Base-by-base conservation (phyloP, 2,329 filamentous ascomycete species). In the Aspergillus latus region DNA sequence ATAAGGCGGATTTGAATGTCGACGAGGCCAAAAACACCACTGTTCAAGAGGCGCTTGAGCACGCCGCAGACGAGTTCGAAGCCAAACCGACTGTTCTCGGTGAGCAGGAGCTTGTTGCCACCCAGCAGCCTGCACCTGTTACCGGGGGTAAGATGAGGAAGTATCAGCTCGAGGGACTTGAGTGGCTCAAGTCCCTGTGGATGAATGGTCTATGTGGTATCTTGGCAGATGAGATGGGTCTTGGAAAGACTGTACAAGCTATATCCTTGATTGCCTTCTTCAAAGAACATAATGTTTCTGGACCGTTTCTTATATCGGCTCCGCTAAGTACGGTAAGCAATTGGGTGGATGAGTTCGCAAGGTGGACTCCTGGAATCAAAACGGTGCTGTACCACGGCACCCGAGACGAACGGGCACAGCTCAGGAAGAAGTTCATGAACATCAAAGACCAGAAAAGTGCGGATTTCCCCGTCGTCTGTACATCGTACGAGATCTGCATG, bases 401-500 rank as follows among this genome's bases (percentile, higher is more conserved):
- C 8, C 91, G 92, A 28, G 79, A 85, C 16, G 85, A 94, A 60
- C 84, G 94, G n/a, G 86, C 86, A 49, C 80, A 85, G 1, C 84
- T 97, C n/a, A 87, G 92, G 59, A 81, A 79, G 44, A 87, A 84
- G n/a, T 77, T 82, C 39, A 84, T 97, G 66, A 87, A 87, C 70
- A 83, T 76, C 49, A 69, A 83, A 43, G 78, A 90, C 59, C 84
- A 93, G 11, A 83, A 85, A 10, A 82, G 87, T 0, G 76, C 82
- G 1, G 83, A 88, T 45, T 99, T 97, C 59, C 94, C 94, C 0
- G 88, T 99, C 0, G 89, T 97, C 0, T 92, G 92, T 67, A 99
- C 94, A 0, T 95, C 88, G 39, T 97, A 97, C 66, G 94, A 99
- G 70, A 97, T 99, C 69, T 92, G 95, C 52, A 87, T 99, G 75